Percentiles rank a stretch among this genome's conserved stretches.
These are phyloP conservation scores for Melastoma candidum DNA, from an alignment of 441 rosid genomes.

Conservation along the genomic window DNA sequence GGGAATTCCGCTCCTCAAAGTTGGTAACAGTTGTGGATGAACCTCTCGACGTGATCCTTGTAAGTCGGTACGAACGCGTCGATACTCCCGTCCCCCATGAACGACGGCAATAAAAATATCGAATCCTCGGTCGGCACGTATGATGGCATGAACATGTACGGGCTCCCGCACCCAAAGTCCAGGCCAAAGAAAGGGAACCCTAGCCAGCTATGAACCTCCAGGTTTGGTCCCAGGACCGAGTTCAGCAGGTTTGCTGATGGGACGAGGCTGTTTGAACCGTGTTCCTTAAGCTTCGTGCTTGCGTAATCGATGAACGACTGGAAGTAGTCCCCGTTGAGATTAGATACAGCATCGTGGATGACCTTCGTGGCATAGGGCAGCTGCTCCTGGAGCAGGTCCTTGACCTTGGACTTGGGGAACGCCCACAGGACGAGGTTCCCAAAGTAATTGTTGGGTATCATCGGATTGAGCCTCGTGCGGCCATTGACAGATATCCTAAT, in stretches of 20 bases:
- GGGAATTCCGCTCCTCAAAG: background rate
- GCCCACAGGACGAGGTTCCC: slow-evolving; percentile 13
- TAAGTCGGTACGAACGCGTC: slow-evolving; percentile 10
- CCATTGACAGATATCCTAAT: slow-evolving; percentile 9
- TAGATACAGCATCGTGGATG: slow-evolving; percentile 7
- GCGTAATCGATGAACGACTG: too few species aligned
- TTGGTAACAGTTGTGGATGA: slow-evolving; percentile 3
- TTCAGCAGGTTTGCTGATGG: background rate
- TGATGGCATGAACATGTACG: slow-evolving; percentile 14
- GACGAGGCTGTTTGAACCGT: background rate
- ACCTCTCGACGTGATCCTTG: slow-evolving; percentile 9
- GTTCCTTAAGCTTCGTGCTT: background rate
- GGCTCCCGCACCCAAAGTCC: slow-evolving; percentile 17
- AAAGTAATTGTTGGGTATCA: slow-evolving; percentile 14
- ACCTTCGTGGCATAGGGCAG: slow-evolving; percentile 6
- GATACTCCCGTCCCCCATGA: slow-evolving; percentile 5
- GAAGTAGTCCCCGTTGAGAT: too few species aligned
- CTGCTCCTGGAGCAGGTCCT: slow-evolving; percentile 10
- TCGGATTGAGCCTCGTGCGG: slow-evolving; percentile 7
- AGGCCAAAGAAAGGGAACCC: slow-evolving; percentile 15
- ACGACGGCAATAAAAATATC: slow-evolving; percentile 1
- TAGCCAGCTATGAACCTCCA: slow-evolving; percentile 17
- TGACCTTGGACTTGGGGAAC: slow-evolving; percentile 3
- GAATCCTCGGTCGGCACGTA: slow-evolving; percentile 9
- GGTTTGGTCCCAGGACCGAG: slow-evolving; percentile 5